These are phyloP conservation scores for Penicillium brevicompactum DNA, from an alignment of 2,329 filamentous ascomycete species.

Conservation along the genomic window DNA sequence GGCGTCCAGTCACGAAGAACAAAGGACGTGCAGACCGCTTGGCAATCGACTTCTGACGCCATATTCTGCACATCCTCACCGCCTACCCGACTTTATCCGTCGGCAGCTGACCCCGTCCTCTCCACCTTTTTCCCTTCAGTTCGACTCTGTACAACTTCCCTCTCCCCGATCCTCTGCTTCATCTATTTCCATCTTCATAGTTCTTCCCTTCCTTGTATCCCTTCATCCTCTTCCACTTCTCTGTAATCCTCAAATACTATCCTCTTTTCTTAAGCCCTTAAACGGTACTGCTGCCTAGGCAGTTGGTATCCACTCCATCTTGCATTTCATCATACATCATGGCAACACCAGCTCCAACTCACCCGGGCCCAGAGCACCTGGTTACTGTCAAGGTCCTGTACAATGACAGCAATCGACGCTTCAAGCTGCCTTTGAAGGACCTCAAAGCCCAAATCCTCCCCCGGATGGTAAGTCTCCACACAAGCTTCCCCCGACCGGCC, in stretches of 20 bases:
- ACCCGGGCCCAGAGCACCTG: slow-evolving; percentile 65
- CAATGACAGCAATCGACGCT: slow-evolving; percentile 74
- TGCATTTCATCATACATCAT: slow-evolving; percentile 21
- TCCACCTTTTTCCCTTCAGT: slow-evolving; percentile 17
- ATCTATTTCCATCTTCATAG: slow-evolving; percentile 18
- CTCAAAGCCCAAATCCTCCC: slow-evolving; percentile 74
- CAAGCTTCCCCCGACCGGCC: slow-evolving; percentile 32
- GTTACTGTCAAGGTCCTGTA: slow-evolving; percentile 85
- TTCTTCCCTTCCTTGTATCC: slow-evolving; percentile 12
- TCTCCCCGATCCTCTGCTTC: slow-evolving; percentile 16
- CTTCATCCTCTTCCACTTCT: slow-evolving; percentile 8
- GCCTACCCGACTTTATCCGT: background rate
- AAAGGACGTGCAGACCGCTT: background rate
- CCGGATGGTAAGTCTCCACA: slow-evolving; percentile 70
- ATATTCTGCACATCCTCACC: slow-evolving; percentile 5
- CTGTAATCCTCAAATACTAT: slow-evolving; percentile 15
- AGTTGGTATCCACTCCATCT: slow-evolving; percentile 11
- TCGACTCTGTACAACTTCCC: slow-evolving; percentile 19
- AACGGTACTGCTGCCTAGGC: slow-evolving; percentile 8
- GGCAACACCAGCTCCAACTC: slow-evolving; percentile 43
- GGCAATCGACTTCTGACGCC: slow-evolving; percentile 2
- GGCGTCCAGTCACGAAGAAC: background rate
- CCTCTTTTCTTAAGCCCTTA: slow-evolving; percentile 3
- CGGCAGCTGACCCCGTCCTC: slow-evolving; percentile 13
- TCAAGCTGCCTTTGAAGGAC: slow-evolving; percentile 88